Percentiles rank a stretch among this genome's conserved stretches.
phyloP scores from a whole-genome alignment of 805 yeast genomes.

The Zygosaccharomyces kombuchaensis region DNA sequence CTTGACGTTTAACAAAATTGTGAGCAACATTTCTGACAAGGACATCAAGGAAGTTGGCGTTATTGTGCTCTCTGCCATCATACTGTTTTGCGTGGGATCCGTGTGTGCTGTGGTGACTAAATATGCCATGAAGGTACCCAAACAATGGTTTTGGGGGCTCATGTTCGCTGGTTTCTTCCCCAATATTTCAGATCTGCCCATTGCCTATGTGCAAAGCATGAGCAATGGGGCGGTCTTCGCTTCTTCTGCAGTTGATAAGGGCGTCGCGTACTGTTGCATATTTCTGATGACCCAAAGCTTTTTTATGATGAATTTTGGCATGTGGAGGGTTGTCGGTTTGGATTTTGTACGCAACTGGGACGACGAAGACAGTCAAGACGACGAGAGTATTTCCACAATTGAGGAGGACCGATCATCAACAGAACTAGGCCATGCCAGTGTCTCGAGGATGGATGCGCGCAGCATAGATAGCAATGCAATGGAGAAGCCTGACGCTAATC shows the following conservation, averaged over 20 bases:
- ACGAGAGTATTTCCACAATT: not conserved
- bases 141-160: conserved; percentile 72
- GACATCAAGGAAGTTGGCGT: conserved; percentile 73
- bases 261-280: conserved; percentile 77
- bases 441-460: not conserved
- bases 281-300: conserved; percentile 63
- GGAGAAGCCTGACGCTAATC: not conserved
- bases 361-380: conserved; percentile 12
- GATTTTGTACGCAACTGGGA: conserved; percentile 50
- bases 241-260: conserved; percentile 53
- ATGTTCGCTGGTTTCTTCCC: conserved; percentile 70
- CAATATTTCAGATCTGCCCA: conserved; percentile 78
- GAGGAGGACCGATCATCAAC: not conserved
- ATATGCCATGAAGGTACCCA: conserved; percentile 56
- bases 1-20: conserved; percentile 69
- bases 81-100: conserved; percentile 46
- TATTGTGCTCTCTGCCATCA: conserved; percentile 44
- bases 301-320: conserved; percentile 70
- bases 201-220: conserved; percentile 74
- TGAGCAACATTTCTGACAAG: conserved; percentile 56
- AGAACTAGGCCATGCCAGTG: not conserved
- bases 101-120: conserved; percentile 40
- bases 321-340: conserved; percentile 60
- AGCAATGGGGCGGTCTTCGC: conserved; percentile 57
- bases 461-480: not conserved